Evolutionary conservation across 2,329 filamentous ascomycete species (phyloP).

Genomic region (Fusarium sacchari): DNA sequence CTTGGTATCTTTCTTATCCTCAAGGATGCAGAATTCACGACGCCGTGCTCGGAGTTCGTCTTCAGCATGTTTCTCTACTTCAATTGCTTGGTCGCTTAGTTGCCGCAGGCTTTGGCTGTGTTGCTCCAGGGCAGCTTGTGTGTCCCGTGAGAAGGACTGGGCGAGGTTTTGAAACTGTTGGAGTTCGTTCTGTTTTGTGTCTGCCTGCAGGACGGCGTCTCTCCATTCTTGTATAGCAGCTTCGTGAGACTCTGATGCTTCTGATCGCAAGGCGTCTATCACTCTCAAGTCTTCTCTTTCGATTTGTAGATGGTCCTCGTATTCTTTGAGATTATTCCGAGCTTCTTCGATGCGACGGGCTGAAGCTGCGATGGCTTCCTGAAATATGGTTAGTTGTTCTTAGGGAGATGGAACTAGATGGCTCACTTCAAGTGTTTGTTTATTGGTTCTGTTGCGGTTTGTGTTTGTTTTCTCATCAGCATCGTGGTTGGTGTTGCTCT

Average conservation of each 20-base stretch:
- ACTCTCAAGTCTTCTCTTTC: neutral
- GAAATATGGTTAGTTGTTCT: neutral
- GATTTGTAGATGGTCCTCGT: neutral
- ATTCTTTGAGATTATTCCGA: neutral
- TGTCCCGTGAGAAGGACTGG: neutral
- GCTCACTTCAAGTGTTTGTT: neutral
- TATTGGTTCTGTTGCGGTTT: neutral
- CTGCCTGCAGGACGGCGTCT: neutral
- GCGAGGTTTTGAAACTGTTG: neutral
- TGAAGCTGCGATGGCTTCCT: neutral
- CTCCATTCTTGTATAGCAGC: neutral
- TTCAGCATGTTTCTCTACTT: neutral
- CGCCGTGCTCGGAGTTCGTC: neutral
- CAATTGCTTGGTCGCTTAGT: neutral
- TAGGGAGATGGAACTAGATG: rapidly evolving
- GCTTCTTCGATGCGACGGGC: neutral
- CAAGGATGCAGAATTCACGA: neutral
- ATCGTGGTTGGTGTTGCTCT: neutral
- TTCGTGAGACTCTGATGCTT: neutral
- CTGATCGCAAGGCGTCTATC: neutral
- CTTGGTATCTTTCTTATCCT: neutral
- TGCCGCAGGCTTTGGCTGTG: neutral
- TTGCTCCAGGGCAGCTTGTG: neutral
- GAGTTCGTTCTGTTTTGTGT: slow-evolving; percentile 1
- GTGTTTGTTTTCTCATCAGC: neutral